Evolutionary conservation across 2,329 filamentous ascomycete species (phyloP).

Genomic region (Ophiostoma ulmi): DNA sequence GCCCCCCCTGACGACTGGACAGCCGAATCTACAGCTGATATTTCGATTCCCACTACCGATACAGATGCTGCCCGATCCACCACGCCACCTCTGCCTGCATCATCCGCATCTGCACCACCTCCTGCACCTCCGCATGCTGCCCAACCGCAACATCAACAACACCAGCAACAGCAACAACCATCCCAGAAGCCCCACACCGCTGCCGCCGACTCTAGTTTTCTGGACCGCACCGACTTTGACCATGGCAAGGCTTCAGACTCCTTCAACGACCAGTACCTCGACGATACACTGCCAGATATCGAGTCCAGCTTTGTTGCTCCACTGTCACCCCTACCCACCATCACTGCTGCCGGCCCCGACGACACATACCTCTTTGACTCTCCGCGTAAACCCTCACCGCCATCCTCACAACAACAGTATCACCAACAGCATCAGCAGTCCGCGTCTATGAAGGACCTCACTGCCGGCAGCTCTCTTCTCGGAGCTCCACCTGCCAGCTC

Average conservation of each 20-base stretch:
- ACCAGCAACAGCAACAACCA: background rate
- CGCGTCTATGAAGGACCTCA: background rate
- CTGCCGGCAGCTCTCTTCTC: background rate
- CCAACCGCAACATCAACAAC: constrained; percentile 1
- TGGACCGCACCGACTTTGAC: constrained; percentile 38
- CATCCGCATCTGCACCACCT: constrained; percentile 7
- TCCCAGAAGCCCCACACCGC: background rate
- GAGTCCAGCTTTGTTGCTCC: constrained; percentile 61
- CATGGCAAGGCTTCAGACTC: constrained; percentile 43
- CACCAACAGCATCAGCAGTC: background rate
- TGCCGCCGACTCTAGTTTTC: constrained; percentile 35
- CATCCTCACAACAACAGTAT: constrained; percentile 1
- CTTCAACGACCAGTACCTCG: constrained; percentile 48
- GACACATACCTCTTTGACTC: constrained; percentile 58
- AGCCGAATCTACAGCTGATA: background rate
- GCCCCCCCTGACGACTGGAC: background rate
- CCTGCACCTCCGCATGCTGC: constrained; percentile 10
- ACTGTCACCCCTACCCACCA: constrained; percentile 51
- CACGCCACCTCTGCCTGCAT: constrained; percentile 5
- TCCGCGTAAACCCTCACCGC: constrained; percentile 32
- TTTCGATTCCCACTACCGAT: background rate
- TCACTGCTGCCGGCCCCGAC: constrained; percentile 46
- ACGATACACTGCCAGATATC: constrained; percentile 56
- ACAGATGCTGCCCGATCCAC: constrained; percentile 13
- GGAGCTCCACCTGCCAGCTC: background rate